Percentiles rank a stretch among this genome's conserved stretches.
Conservation (phyloP, 495 filamentous ascomycete genomes). For the Geopyxis carbonaria region DNA sequence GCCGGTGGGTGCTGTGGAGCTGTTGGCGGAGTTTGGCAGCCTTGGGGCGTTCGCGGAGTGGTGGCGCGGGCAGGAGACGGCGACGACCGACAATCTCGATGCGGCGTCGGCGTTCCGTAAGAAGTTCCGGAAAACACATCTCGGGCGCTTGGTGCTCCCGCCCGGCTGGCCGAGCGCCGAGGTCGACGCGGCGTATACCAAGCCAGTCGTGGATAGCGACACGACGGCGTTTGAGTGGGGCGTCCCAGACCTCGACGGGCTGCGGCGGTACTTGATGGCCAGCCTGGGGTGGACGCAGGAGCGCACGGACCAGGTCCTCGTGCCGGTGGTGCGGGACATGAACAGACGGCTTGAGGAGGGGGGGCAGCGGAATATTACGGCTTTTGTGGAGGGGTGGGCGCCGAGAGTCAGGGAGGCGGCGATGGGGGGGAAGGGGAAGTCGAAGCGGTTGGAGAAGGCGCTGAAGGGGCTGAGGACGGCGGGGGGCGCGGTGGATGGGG, state of each 20-base stretch:
- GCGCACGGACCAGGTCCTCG: conserved; percentile 80
- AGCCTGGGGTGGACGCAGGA: conserved; percentile 86
- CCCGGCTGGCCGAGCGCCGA: conserved; percentile 54
- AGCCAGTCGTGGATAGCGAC: conserved; percentile 67
- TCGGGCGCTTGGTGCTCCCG: conserved; percentile 60
- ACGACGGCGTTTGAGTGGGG: conserved; percentile 82
- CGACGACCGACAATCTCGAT: conserved; percentile 33
- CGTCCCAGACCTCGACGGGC: conserved; percentile 72
- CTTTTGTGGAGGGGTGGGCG: conserved; percentile 64
- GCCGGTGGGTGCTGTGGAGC: conserved; percentile 82
- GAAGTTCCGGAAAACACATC: conserved; percentile 47
- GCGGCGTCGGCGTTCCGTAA: conserved; percentile 51
- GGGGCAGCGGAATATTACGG: conserved; percentile 91
- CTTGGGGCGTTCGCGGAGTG: conserved; percentile 63
- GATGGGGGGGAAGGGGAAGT: too few species aligned
- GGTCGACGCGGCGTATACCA: conserved; percentile 64
- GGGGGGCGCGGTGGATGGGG: neutral
- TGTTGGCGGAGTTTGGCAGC: conserved; percentile 68
- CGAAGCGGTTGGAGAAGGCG: conserved; percentile 70
- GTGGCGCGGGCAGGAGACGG: conserved; percentile 60
- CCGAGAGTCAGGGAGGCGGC: conserved; percentile 44
- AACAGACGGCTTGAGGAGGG: conserved; percentile 71
- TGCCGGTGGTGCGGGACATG: conserved; percentile 90
- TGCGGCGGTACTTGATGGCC: conserved; percentile 75
- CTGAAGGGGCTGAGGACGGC: conserved; percentile 43